Evolutionary conservation across 2,329 filamentous ascomycete species (phyloP), one percentile per base, ranked within the genome.

Genomic region (Colletotrichum sp.): DNA sequence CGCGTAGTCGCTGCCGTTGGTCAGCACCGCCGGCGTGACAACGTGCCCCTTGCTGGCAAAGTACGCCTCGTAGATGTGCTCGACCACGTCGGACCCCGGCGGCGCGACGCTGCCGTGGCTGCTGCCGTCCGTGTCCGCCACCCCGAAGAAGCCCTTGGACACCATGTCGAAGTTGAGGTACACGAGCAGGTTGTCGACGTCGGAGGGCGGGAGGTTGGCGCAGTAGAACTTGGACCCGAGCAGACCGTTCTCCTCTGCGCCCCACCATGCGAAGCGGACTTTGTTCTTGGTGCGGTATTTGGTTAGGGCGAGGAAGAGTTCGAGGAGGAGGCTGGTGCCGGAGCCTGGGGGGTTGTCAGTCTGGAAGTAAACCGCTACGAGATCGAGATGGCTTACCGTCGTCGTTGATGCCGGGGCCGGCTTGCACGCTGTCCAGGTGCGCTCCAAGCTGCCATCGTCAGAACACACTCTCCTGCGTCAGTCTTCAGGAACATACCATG

Each of bases 1-100:
- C 13, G 89, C 90, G 77, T 93, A 93, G 80, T 93, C 92, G 13
- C 88, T 91, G 66, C 91, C 89, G 8, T 90, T 90, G 64, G 79
- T 82, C 0, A 83, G 68, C 3, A 79, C 79, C 5, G 79, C 77
- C 5, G 81, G 81, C 1, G 78, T 80, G 0, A 83, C 81, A 15
- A 82, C 76, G 21, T 85, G 82, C 12, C 85, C 83, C 75, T 84
- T 78, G 1, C 77, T 52, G 16, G 75, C 76, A 44, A 86, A 81
- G 74, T 82, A 83, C 3, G 84, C 81, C 5, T 81, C 74, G 66
- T 85, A 82, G 12, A 85, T 79, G n/a, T 83, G 75, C 10, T 84
- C 81, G 2, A 84, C 80, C 3, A 81, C 80, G 5, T 83, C 82
- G 0, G 83, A 84, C 2, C 83, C 83, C 0, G 79, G 66, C 9